Evolutionary conservation across 495 filamentous ascomycete species (phyloP), one percentile per base, ranked within the genome.

Genomic region (Neurospora tetrasperma): DNA sequence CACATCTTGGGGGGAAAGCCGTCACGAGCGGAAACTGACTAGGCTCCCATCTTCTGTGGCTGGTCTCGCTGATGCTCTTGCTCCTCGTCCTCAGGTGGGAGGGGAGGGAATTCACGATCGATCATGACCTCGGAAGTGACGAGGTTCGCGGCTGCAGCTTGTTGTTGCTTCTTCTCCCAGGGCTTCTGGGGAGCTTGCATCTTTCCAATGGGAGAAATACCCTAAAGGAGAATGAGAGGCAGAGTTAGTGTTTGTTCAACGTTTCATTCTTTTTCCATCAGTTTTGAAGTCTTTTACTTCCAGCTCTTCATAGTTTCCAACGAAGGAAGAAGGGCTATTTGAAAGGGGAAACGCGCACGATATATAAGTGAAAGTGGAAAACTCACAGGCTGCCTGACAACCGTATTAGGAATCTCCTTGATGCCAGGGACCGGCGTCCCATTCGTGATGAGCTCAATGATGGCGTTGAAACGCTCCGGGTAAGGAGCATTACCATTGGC

Each of bases 361-460:
- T 35, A 5, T 27, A 4, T 6, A 12, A 23, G 10, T n/a, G 39
- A 38, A 38, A 35, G 7, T 6, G 31, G 10, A 42, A 40, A 62
- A 79, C 80, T 74, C 27, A 82, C 78, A 59, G 82, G 79, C 3
- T 90, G 90, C 35, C 87, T 82, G 40, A 96, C 86, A 8, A 98
- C 86, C 0, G 90, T 96, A 74, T 93, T 87, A 16, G 96, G 94
- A 74, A 99, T 96, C 74, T 98, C 86, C 74, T 90, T 90, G 77
- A 99, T 96, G 3, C 96, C 96, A 0, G 94, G 92, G 70, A 99
- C 92, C 5, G 91, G 90, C 79, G 94, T 88, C 59, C 94, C 94
- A 23, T 87, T 91, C 5, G 91, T 91, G 75, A 99, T 93, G 41
- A 98, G 89, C 59, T 93, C 94, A 43, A 97, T 90, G 70, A 99